Conservation (phyloP, 345 rosid genomes). For the Linum trigynum region DNA sequence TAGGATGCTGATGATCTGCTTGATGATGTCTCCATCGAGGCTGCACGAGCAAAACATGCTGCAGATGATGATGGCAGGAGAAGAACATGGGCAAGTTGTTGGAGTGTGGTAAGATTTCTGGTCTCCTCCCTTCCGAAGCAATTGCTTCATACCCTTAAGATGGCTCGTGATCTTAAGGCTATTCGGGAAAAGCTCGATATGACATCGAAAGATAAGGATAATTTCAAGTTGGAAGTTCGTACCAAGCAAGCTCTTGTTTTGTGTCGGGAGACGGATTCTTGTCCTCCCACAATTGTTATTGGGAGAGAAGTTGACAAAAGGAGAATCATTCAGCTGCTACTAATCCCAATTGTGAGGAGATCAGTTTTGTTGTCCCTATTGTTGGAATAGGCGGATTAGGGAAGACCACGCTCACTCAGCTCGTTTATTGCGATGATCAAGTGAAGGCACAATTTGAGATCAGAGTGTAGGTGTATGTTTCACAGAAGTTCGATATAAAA, state of each 20-base stretch:
- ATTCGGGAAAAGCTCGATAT: constrained; percentile 15
- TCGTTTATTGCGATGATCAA: constrained; percentile 1
- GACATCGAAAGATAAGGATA: constrained; percentile 10
- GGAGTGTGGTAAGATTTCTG: not conserved
- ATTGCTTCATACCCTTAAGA: not conserved
- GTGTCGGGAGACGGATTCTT: constrained; percentile 8
- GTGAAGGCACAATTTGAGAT: not conserved
- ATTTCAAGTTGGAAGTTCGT: constrained; percentile 11
- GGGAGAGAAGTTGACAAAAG: constrained; percentile 9
- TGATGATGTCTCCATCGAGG: constrained; percentile 17
- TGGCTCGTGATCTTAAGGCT: constrained; percentile 11
- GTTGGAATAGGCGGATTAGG: constrained; percentile 20
- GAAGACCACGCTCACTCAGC: constrained; percentile 16
- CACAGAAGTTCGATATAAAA: constrained; percentile 10
- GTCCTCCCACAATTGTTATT: not conserved
- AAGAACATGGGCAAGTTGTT: not conserved
- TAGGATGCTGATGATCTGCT: constrained; percentile 20
- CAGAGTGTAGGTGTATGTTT: constrained; percentile 14
- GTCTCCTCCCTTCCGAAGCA: not conserved
- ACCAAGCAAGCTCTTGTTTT: constrained; percentile 9
- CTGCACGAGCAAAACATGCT: not conserved
- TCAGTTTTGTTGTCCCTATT: constrained; percentile 14
- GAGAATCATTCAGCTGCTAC: constrained; percentile 6
- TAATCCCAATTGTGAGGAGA: constrained; percentile 10
- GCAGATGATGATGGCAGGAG: not conserved